phyloP scores from a whole-genome alignment of 139 green algal genomes.

The Micractinium sp. region DNA sequence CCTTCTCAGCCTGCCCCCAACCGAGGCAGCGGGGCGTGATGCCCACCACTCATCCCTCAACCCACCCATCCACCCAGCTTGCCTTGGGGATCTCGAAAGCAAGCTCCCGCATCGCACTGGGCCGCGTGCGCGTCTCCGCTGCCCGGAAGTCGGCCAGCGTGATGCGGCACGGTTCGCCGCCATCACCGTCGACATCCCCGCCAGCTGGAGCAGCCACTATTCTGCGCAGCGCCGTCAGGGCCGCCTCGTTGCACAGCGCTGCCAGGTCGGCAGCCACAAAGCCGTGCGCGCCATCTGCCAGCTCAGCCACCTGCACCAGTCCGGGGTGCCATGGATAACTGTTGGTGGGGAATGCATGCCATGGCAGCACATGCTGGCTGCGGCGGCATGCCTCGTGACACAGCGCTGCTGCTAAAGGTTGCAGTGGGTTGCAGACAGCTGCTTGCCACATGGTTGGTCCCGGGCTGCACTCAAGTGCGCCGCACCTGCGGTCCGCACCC shows the following conservation, averaged over 20 bases:
- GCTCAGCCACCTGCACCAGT: conserved; percentile 21
- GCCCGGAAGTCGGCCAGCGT: conserved; percentile 63
- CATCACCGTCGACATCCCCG: not conserved
- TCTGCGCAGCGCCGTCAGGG: conserved; percentile 66
- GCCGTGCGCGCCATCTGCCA: conserved; percentile 64
- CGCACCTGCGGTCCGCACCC: too few species aligned
- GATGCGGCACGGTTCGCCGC: conserved; percentile 9
- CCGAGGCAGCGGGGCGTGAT: not conserved
- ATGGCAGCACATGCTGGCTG: not conserved
- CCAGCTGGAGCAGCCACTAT: conserved; percentile 10
- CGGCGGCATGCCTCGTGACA: not conserved
- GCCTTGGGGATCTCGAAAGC: conserved; percentile 57
- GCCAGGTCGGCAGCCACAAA: conserved; percentile 81
- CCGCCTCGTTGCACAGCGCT: conserved; percentile 68
- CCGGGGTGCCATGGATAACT: not conserved
- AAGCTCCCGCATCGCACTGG: conserved; percentile 59
- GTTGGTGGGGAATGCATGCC: not conserved
- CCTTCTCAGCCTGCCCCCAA: not conserved
- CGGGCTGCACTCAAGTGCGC: too few species aligned
- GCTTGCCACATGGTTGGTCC: too few species aligned
- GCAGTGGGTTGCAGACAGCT: too few species aligned
- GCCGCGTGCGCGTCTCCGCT: conserved; percentile 40
- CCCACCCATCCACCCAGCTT: not conserved
- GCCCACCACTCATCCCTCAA: too few species aligned
- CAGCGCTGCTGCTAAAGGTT: not conserved